Base-by-base conservation (phyloP, 2,329 filamentous ascomycete species). In the Aspergillus persii region DNA sequence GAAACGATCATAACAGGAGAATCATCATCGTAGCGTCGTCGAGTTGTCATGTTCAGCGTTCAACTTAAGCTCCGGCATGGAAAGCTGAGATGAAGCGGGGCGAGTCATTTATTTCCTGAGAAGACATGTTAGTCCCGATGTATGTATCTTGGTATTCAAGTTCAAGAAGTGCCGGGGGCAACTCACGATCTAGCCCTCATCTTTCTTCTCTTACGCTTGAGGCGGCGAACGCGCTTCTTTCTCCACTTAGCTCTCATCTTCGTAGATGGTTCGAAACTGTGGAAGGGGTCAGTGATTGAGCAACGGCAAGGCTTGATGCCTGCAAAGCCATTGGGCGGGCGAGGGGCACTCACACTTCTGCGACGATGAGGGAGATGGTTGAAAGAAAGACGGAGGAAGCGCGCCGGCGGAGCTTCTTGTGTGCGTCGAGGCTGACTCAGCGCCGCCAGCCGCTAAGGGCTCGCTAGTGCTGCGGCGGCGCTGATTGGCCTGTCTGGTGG, bases 171-270 rank as follows among this genome's bases (percentile, higher is more conserved):
- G 15, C 5, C 15, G 36, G 36, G 36, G 11, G 11, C 33, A 65
- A 82, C 92, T 87, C 86, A 98, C 95, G 89, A 93, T 85, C 95
- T 85, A 76, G 94, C 95, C 81, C 95, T 89, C 84, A 95, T 96
- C 94, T 99, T 99, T 92, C 95, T 96, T 86, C 95, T 92, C 93
- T 99, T 99, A 80, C 93, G 90, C 90, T 98, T 98, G 82, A 99
- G 92, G 83, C 95, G 89, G 77, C 95, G 88, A 84, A 96, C 93
- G 81, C 95, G 88, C 94, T 99, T 99, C 91, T 99, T 99, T 87
- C 94, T 95, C 95, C 95, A 98, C 87, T 98, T 98, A 80, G 92
- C 93, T 95, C 94, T 89, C 87, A 89, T 89, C 76, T 78, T 78
- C 76, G 74, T 69, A 77, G 73, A 76, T 69, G 65, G 68, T 70